Base-by-base conservation (phyloP, 805 yeast genomes). In the Ogataea sp. region DNA sequence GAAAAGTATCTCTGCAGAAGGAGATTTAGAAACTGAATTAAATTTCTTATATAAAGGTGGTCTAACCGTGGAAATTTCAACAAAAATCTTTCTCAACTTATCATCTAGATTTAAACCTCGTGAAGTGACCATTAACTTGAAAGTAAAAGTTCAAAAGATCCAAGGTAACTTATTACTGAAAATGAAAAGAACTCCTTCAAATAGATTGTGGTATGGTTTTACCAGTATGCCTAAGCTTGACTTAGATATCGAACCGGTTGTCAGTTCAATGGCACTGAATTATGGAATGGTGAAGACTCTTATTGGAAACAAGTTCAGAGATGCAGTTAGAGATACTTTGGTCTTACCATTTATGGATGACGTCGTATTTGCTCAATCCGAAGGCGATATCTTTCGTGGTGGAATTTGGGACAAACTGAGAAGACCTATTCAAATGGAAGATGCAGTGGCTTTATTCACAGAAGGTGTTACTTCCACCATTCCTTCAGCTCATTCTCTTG, bases 271-370 rank as follows among this genome's bases (percentile, higher is more conserved):
- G 40, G 84, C 85, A 47, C 63, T 93, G 48, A 77, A 86, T 3
- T 86, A 84, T 52, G 75, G 77, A 26, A 70, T 89, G 56, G 73
- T 93, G 32, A 88, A 95, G 1, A 83, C 82, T 47, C 76, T 81
- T 18, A 83, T 90, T 46, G 86, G 80, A 44, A 80, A 78, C 54
- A 78, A 80, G 48, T 75, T 90, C 45, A 76, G 80, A 42, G 96
- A 86, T 36, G 83, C 88, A 1, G 68, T 90, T 30, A 76, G 71
- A 44, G 93, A 85, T 26, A 74, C 93, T 7, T 61, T 93, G 36
- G 97, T 93, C 1, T 58, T 75, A 25, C 98, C 98, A 2, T 78
- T 70, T 51, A 83, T 87, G 88, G 97, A 90, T 58, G 97, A 90
- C 55, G 58, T 87, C 31, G 75, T 79, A 0, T 83, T 85, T 53